Conservation (phyloP, 2,329 filamentous ascomycete species). For the Calonectria montana region DNA sequence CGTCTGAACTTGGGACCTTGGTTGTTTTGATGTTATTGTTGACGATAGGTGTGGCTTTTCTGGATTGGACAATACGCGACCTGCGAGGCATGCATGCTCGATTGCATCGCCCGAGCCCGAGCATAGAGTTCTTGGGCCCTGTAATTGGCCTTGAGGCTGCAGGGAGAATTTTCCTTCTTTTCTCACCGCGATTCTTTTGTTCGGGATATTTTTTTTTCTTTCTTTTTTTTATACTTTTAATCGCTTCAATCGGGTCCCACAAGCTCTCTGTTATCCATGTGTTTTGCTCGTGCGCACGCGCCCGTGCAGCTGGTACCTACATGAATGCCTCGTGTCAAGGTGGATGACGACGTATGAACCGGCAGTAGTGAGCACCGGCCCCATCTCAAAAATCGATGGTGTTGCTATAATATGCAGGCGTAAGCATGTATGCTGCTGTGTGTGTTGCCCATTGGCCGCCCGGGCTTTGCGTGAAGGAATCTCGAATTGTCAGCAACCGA, state of each 20-base stretch:
- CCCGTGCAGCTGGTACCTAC: conserved; percentile 16
- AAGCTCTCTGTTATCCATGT: not conserved
- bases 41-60: conserved; percentile 8
- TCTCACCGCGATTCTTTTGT: not conserved
- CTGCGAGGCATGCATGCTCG: conserved; percentile 4
- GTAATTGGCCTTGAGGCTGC: conserved; percentile 9
- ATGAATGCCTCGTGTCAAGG: conserved; percentile 12
- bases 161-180: not conserved
- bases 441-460: conserved; percentile 6
- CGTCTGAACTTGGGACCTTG: not conserved
- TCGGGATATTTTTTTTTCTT: not conserved
- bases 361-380: not conserved
- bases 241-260: not conserved
- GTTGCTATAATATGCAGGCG: not conserved
- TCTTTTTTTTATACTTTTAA: not conserved
- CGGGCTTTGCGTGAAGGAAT: not conserved
- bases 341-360: not conserved
- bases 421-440: conserved; percentile 13
- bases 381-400: not conserved
- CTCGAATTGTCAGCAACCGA: not conserved
- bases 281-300: not conserved
- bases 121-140: not conserved
- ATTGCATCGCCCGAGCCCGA: conserved; percentile 15
- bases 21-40: conserved; percentile 22
- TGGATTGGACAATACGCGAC: conserved; percentile 16